Evolutionary conservation across 169 alveolate genomes (phyloP).

Genomic region (Cryptosporidium ryanae): DNA sequence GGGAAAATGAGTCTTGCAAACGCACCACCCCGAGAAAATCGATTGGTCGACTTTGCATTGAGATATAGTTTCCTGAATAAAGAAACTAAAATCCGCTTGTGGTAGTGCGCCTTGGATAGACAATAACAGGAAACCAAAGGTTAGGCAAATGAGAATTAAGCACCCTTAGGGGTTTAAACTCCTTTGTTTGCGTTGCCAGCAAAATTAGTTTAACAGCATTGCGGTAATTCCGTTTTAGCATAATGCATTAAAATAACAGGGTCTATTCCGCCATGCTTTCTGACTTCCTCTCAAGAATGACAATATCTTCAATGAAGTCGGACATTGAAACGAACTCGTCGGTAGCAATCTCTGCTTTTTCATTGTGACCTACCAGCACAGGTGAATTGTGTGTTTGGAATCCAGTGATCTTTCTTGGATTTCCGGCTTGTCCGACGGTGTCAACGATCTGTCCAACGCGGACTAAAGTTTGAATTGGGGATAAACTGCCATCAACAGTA

Average conservation of each 20-base stretch:
- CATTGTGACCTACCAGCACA: conserved; percentile 91
- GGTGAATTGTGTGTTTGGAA: conserved; percentile 99
- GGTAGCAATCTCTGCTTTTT: conserved; percentile 93
- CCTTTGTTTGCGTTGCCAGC: no score
- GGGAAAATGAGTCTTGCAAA: background rate
- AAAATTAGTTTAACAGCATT: no score
- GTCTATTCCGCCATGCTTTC: conserved; percentile 61
- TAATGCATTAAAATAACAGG: background rate
- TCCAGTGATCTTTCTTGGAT: conserved; percentile 96
- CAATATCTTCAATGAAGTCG: conserved; percentile 86
- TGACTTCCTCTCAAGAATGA: conserved; percentile 87
- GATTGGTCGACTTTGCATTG: background rate
- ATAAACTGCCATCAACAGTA: conserved; percentile 90
- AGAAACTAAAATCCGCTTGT: no score
- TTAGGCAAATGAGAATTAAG: no score
- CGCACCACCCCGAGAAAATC: background rate
- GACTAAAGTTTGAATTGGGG: conserved; percentile 87
- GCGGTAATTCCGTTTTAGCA: no score
- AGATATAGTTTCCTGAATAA: no score
- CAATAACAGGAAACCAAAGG: no score
- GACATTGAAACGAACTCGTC: conserved; percentile 87
- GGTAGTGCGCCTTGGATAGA: no score
- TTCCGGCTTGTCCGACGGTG: conserved; percentile 97
- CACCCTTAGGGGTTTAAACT: no score
- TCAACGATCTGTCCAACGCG: conserved; percentile 96